A percentile compares a stretch with the other conserved stretches of the same genome.
These are phyloP conservation scores for Musa schizocarpa DNA, from an alignment of 176 grass and related monocot species.

Conservation along the genomic window DNA sequence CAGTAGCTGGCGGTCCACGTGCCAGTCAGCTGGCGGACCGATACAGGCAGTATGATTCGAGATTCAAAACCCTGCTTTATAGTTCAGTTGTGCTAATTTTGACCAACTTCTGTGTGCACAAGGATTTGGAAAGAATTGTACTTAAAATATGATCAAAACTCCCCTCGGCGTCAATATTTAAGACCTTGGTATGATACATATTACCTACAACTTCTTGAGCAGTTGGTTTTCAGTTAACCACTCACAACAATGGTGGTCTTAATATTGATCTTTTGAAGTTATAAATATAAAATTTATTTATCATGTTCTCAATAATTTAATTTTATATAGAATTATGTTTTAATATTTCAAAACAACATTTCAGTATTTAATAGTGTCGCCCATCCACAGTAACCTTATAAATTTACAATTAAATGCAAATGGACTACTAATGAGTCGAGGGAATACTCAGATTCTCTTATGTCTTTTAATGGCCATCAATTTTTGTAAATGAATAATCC, in stretches of 20 bases:
- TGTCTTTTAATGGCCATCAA: background rate
- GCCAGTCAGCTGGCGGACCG: too few relatives aligned
- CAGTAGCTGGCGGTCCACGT: too few relatives aligned
- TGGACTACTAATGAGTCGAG: background rate
- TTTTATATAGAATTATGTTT: background rate
- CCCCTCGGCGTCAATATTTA: too few relatives aligned
- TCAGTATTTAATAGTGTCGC: background rate
- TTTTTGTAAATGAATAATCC: too few relatives aligned
- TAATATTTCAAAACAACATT: background rate
- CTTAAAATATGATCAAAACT: background rate
- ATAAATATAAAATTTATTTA: too few relatives aligned
- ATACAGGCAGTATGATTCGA: too few relatives aligned
- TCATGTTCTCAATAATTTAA: too few relatives aligned
- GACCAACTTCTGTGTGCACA: background rate
- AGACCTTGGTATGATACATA: too few relatives aligned
- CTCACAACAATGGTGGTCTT: background rate
- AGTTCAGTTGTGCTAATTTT: background rate
- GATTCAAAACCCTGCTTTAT: too few relatives aligned
- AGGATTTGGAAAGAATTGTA: background rate
- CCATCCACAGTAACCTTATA: too few relatives aligned
- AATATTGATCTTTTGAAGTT: background rate
- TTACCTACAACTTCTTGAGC: too few relatives aligned
- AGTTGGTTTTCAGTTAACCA: background rate
- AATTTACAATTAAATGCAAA: background rate
- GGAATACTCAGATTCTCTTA: background rate